These are phyloP conservation scores for Dalbergia cochinchinensis DNA, from an alignment of 306 rosid species.

Conservation along the genomic window DNA sequence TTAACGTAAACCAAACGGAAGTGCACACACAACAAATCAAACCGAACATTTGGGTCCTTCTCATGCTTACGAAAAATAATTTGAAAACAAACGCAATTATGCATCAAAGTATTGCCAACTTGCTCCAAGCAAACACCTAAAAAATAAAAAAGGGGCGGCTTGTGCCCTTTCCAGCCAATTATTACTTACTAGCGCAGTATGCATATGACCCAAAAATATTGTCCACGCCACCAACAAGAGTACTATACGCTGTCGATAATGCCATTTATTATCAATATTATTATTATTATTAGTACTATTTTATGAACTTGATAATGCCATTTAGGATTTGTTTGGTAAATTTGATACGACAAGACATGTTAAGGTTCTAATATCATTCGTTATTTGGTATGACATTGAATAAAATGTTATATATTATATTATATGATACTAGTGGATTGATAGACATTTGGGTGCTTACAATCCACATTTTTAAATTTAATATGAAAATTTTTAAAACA, in stretches of 20 bases:
- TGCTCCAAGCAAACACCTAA: not conserved
- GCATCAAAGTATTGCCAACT: not conserved
- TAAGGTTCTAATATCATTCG: no score
- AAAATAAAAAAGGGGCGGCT: slow-evolving; percentile 4
- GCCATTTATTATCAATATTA: not conserved
- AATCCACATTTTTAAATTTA: no score
- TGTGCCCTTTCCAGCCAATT: slow-evolving; percentile 33
- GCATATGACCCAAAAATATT: not conserved
- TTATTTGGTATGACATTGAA: no score
- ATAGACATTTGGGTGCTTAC: no score
- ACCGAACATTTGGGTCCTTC: not conserved
- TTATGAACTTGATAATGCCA: no score
- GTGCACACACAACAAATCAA: slow-evolving; percentile 5
- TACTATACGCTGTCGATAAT: not conserved
- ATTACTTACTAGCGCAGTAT: not conserved
- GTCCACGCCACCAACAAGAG: not conserved
- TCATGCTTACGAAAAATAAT: not conserved
- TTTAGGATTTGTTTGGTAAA: no score
- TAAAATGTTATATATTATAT: no score
- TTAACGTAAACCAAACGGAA: not conserved
- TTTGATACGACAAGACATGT: no score
- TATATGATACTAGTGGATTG: no score
- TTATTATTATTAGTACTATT: no score
- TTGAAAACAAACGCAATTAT: not conserved
- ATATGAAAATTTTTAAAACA: no score